A percentile compares a stretch with the other conserved stretches of the same genome.
These are phyloP conservation scores for Rhynchospora pubera DNA, from an alignment of 176 grass and related monocot genomes.

Conservation along the genomic window DNA sequence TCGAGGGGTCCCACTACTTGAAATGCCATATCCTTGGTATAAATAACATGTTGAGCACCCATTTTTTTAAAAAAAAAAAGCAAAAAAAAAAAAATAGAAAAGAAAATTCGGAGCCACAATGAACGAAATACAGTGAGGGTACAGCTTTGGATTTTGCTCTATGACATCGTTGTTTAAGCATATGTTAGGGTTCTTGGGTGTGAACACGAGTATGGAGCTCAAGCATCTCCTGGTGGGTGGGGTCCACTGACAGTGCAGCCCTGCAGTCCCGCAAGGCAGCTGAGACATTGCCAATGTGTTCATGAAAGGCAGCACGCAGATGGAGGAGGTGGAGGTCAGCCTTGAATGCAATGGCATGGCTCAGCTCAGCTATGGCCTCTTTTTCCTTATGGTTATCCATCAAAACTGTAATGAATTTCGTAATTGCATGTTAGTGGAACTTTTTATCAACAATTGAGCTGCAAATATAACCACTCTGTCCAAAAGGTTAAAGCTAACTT, in stretches of 20 bases:
- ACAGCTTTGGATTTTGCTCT: neutral
- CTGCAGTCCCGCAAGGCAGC: conserved; percentile 80
- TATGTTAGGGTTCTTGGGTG: conserved; percentile 80
- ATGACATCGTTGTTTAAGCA: neutral
- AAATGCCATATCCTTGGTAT: neutral
- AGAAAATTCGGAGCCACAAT: neutral
- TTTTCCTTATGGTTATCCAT: conserved; percentile 99
- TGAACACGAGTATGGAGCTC: conserved; percentile 95
- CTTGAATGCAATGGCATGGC: conserved; percentile 79
- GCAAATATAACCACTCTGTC: neutral
- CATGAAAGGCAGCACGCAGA: conserved; percentile 86
- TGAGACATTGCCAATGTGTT: conserved; percentile 65
- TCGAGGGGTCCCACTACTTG: neutral
- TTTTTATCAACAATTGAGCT: neutral
- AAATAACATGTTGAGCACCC: neutral
- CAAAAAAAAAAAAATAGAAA: neutral
- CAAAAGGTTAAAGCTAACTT: neutral
- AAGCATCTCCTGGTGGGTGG: conserved; percentile 99
- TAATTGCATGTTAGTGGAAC: neutral
- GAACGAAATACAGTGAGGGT: conserved; percentile 2
- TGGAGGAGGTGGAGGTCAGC: conserved; percentile 94
- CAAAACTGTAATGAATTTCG: conserved; percentile 43
- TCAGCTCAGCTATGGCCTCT: conserved; percentile 89
- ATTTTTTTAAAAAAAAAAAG: too few species aligned
- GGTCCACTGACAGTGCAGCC: conserved; percentile 82